Percentiles rank a stretch among this genome's conserved stretches.
phyloP scores from a whole-genome alignment of 2,329 filamentous ascomycete species.

The Ceratocystis huliohia region DNA sequence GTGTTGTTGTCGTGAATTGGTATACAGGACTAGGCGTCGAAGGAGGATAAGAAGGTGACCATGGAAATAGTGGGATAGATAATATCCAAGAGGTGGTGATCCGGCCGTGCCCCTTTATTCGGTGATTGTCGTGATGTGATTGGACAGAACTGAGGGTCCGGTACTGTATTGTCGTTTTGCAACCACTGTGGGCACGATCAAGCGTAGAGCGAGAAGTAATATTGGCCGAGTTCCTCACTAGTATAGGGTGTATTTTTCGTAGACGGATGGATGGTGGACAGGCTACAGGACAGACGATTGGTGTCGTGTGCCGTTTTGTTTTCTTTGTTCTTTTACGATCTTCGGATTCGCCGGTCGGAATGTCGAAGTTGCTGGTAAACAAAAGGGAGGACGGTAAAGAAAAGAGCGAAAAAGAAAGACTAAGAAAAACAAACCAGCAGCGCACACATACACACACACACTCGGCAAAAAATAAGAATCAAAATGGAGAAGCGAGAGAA shows the following conservation, averaged over 20 bases:
- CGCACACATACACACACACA: neutral
- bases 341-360: slow-evolving; percentile 4
- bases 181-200: neutral
- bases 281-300: neutral
- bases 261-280: neutral
- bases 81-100: slow-evolving; percentile 16
- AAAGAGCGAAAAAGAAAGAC: neutral
- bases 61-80: slow-evolving; percentile 2
- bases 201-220: neutral
- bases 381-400: slow-evolving; percentile 5
- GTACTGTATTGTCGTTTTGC: neutral
- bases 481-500: slow-evolving; percentile 11
- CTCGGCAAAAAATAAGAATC: slow-evolving; percentile 11
- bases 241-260: neutral
- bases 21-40: neutral
- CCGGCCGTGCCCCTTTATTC: slow-evolving; percentile 18
- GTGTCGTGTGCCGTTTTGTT: neutral
- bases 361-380: slow-evolving; percentile 4
- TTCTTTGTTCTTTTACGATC: neutral
- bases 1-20: neutral
- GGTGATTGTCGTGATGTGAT: neutral
- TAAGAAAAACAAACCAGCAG: slow-evolving; percentile 5
- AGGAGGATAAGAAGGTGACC: neutral
- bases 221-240: neutral
- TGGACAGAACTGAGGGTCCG: neutral